Conservation (phyloP, 2,329 filamentous ascomycete genomes). For the Berkeleyomyces rouxiae region DNA sequence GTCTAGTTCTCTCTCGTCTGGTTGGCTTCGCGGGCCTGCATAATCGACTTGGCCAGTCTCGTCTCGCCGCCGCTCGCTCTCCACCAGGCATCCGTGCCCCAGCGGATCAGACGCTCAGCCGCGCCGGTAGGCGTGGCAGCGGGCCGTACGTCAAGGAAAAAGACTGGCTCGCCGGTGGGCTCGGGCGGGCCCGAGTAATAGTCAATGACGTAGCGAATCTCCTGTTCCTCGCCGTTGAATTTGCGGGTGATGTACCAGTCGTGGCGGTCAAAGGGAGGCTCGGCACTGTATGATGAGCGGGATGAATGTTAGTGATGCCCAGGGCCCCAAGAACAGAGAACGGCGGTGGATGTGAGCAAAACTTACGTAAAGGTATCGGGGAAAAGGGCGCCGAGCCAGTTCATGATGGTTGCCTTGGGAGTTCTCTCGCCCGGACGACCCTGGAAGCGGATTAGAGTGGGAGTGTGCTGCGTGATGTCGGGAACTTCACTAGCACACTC, state of each 20-base stretch:
- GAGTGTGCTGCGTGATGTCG: constrained; percentile 35
- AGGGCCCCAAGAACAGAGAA: background rate
- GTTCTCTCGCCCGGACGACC: constrained; percentile 79
- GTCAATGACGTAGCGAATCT: constrained; percentile 91
- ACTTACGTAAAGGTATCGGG: constrained; percentile 62
- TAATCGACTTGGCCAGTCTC: background rate
- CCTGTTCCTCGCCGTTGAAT: constrained; percentile 47
- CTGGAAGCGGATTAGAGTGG: constrained; percentile 71
- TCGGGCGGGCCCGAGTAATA: constrained; percentile 80
- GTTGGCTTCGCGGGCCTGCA: background rate
- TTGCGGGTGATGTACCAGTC: constrained; percentile 86
- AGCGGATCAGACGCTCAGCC: constrained; percentile 67
- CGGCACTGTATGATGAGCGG: constrained; percentile 35
- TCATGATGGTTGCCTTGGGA: constrained; percentile 74
- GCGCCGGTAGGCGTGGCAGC: constrained; percentile 68
- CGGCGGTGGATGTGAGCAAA: background rate
- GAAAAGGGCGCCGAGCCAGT: constrained; percentile 62
- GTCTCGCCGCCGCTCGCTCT: constrained; percentile 52
- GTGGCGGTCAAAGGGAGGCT: constrained; percentile 87
- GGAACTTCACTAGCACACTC: constrained; percentile 16
- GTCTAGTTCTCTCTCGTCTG: background rate
- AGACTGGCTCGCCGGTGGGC: constrained; percentile 77
- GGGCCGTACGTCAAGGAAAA: constrained; percentile 86
- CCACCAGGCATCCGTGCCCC: constrained; percentile 93
- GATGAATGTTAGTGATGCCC: background rate